Evolutionary conservation across 306 rosid species (phyloP).

Genomic region (Gastrolobium villosum): DNA sequence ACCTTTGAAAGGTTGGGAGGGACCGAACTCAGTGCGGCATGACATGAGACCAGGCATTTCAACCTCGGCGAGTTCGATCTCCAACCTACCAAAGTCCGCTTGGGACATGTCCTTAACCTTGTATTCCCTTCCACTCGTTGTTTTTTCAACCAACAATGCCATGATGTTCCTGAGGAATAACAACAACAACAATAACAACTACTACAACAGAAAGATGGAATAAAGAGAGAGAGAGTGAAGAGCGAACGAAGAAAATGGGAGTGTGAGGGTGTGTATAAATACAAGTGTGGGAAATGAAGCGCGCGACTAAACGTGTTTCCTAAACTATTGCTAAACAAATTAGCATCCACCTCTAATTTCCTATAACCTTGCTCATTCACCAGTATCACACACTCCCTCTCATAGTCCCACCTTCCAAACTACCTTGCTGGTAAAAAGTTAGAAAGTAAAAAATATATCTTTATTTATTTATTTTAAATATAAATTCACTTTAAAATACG

Average conservation of each 20-base stretch:
- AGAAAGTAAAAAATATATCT: no score
- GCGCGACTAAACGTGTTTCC: not conserved
- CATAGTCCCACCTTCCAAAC: no score
- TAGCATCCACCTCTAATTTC: not conserved
- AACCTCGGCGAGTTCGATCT: conserved; percentile 90
- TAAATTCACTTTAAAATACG: no score
- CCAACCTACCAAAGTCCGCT: conserved; percentile 92
- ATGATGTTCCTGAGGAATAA: conserved; percentile 4
- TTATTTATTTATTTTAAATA: no score
- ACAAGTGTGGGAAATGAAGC: not conserved
- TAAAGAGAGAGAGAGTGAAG: not conserved
- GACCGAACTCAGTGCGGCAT: conserved; percentile 73
- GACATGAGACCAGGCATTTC: conserved; percentile 95
- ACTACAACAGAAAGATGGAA: not conserved
- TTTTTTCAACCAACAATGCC: conserved; percentile 84
- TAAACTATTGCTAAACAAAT: not conserved
- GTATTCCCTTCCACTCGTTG: conserved; percentile 82
- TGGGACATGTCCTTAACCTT: conserved; percentile 95
- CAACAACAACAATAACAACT: no score
- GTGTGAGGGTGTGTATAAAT: not conserved
- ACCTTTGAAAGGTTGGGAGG: conserved; percentile 84
- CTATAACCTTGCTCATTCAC: conserved; percentile 16
- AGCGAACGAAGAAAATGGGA: not conserved
- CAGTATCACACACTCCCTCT: not conserved
- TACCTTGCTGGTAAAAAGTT: no score